A percentile compares a stretch with the other conserved stretches of the same genome.
Evolutionary conservation across 768 basidiomycete species (phyloP).

Genomic region (Pleurotus djamor): DNA sequence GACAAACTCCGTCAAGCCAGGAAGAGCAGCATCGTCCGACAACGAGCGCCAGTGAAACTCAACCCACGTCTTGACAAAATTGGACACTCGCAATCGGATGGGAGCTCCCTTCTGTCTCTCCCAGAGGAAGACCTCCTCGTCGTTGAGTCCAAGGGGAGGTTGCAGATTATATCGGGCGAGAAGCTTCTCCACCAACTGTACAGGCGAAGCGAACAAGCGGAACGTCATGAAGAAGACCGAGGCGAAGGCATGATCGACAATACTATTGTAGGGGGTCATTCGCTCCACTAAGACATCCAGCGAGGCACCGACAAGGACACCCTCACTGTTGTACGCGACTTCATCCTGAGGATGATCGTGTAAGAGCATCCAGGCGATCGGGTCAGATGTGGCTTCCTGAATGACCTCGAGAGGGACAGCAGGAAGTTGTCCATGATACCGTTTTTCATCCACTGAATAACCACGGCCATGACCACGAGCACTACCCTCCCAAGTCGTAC

Average conservation of each 20-base stretch:
- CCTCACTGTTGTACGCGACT: constrained; percentile 88
- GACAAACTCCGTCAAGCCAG: constrained; percentile 57
- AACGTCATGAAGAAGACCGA: constrained; percentile 96
- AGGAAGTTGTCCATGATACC: constrained; percentile 51
- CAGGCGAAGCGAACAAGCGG: constrained; percentile 82
- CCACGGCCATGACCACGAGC: constrained; percentile 26
- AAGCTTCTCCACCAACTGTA: constrained; percentile 72
- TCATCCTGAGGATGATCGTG: constrained; percentile 84
- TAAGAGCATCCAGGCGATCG: constrained; percentile 53
- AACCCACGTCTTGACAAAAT: constrained; percentile 93
- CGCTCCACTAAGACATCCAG: constrained; percentile 91
- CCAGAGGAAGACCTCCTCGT: constrained; percentile 72
- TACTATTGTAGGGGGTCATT: constrained; percentile 92
- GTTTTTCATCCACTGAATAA: constrained; percentile 48
- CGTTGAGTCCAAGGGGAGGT: constrained; percentile 54
- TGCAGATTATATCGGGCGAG: constrained; percentile 82
- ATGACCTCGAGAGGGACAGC: constrained; percentile 43
- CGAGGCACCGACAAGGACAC: constrained; percentile 88
- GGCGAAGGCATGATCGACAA: constrained; percentile 85
- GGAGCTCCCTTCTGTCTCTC: constrained; percentile 86
- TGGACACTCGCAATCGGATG: constrained; percentile 86
- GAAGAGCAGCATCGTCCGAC: constrained; percentile 66
- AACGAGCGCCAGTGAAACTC: constrained; percentile 87
- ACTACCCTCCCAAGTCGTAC: constrained; percentile 60
- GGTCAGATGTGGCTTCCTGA: constrained; percentile 34